A percentile compares a stretch with the other conserved stretches of the same genome.
phyloP scores from a whole-genome alignment of 2,329 filamentous ascomycete species.

The Talaromyces pinophilus region DNA sequence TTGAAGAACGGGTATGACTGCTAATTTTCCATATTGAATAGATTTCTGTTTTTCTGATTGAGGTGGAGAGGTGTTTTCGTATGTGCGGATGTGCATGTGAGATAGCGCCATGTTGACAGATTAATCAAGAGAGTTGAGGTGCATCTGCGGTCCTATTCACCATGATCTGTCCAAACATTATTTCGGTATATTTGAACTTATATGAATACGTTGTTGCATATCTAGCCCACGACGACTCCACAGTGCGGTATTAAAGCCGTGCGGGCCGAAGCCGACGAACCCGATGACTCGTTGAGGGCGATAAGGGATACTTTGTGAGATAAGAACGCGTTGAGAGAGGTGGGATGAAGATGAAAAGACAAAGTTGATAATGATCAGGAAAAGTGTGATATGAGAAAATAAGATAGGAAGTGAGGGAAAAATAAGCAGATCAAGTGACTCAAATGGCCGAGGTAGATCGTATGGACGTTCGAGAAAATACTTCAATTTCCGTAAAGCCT shows the following conservation, averaged over 20 bases:
- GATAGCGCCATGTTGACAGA: slow-evolving; percentile 4
- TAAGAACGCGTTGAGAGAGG: not conserved
- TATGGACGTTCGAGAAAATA: not conserved
- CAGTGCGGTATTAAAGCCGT: slow-evolving; percentile 19
- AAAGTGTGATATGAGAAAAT: not conserved
- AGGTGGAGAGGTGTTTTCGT: slow-evolving; percentile 24
- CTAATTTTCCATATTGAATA: slow-evolving; percentile 22
- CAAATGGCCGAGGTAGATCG: not conserved
- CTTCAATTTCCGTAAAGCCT: not conserved
- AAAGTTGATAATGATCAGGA: not conserved
- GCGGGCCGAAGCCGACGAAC: slow-evolving; percentile 23
- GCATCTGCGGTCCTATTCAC: not conserved
- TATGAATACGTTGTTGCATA: not conserved
- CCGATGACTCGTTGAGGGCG: slow-evolving; percentile 14
- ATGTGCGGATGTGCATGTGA: slow-evolving; percentile 24
- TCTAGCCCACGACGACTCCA: not conserved
- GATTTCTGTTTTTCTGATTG: not conserved
- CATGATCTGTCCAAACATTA: not conserved
- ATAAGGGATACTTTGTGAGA: not conserved
- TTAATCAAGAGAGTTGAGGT: not conserved
- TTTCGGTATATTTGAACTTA: slow-evolving; percentile 2
- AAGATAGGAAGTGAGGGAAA: not conserved
- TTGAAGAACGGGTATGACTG: slow-evolving; percentile 23
- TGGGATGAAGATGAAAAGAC: not conserved
- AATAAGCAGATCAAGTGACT: not conserved